phyloP scores from a whole-genome alignment of 2,329 filamentous ascomycete genomes.

The Fusarium temperatum region DNA sequence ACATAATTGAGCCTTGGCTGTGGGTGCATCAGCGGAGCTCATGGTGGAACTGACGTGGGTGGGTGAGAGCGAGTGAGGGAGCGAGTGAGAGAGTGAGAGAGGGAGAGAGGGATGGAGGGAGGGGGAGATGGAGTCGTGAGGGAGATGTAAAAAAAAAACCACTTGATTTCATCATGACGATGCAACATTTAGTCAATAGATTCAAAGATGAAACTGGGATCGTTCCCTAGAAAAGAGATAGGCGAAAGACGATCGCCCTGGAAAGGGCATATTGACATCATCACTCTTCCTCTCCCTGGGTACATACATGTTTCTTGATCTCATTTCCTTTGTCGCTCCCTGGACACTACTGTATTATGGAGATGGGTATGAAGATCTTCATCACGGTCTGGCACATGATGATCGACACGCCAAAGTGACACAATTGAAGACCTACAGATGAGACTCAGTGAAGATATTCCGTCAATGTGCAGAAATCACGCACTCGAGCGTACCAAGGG shows the following conservation, averaged over 20 bases:
- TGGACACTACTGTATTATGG: background rate
- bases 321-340: conserved; percentile 26
- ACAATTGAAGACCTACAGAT: conserved; percentile 18
- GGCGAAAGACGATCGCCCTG: conserved; percentile 17
- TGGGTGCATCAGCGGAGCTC: conserved; percentile 7
- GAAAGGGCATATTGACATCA: conserved; percentile 28
- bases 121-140: conserved; percentile 1
- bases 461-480: conserved; percentile 2
- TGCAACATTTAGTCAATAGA: conserved; percentile 24
- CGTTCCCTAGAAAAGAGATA: conserved; percentile 15
- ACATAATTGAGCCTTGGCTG: conserved; percentile 28
- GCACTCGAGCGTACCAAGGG: background rate
- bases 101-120: background rate
- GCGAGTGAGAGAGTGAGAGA: too few species aligned
- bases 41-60: conserved; percentile 4
- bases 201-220: background rate
- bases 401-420: conserved; percentile 20
- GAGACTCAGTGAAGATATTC: conserved; percentile 32
- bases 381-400: conserved; percentile 16
- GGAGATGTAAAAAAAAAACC: conserved; percentile 2
- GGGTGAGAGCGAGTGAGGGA: background rate
- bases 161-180: conserved; percentile 33
- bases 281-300: conserved; percentile 17
- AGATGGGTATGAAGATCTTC: conserved; percentile 4
- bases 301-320: conserved; percentile 3